A percentile compares a stretch with the other conserved stretches of the same genome.
These are phyloP conservation scores for Candida neerlandica DNA, from an alignment of 1,139 yeast genomes.

Conservation along the genomic window DNA sequence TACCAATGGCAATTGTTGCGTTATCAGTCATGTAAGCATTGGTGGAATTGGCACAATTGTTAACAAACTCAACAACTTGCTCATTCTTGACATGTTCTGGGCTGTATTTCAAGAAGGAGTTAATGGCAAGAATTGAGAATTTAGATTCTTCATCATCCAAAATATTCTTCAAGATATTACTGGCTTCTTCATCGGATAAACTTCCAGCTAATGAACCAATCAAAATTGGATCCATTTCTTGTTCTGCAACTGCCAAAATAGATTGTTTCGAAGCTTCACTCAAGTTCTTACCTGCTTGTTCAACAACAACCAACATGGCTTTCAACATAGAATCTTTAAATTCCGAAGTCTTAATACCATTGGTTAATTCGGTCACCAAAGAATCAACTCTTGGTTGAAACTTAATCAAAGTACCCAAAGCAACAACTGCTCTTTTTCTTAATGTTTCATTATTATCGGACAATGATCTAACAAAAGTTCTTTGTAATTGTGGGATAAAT, in stretches of 20 bases:
- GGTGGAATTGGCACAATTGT: constrained; percentile 47
- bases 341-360: constrained; percentile 65
- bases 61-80: constrained; percentile 38
- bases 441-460: constrained; percentile 75
- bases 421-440: constrained; percentile 86
- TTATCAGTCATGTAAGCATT: constrained; percentile 70
- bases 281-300: constrained; percentile 76
- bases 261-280: constrained; percentile 71
- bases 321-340: constrained; percentile 84
- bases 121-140: constrained; percentile 73
- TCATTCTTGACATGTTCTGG: constrained; percentile 48
- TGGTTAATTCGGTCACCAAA: constrained; percentile 76
- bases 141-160: constrained; percentile 55
- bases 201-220: constrained; percentile 77
- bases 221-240: constrained; percentile 66
- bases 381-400: constrained; percentile 96
- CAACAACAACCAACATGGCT: constrained; percentile 82
- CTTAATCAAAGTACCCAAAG: constrained; percentile 82
- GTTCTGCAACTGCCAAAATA: constrained; percentile 76
- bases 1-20: constrained; percentile 83
- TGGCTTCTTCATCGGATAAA: constrained; percentile 66
- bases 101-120: constrained; percentile 79
- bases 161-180: constrained; percentile 58
- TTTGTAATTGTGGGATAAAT: constrained; percentile 94
- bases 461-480: constrained; percentile 92